Base-by-base conservation (phyloP, 257 asterid genomes). In the Solanum habrochaites region DNA sequence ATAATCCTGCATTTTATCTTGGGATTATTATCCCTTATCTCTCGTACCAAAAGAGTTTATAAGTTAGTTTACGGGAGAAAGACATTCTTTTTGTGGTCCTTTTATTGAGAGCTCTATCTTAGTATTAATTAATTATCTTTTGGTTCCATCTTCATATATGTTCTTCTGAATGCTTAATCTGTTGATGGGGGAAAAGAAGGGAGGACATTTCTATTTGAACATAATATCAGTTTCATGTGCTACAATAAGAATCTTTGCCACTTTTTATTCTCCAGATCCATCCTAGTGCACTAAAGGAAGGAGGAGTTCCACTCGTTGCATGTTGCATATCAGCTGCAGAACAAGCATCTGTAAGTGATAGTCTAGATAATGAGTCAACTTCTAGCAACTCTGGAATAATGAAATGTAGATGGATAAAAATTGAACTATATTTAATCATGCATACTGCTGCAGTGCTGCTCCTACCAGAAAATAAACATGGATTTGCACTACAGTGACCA, bases 281-380 rank as follows among this genome's bases (percentile, higher is more conserved):
- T 93, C 99, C 99, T 73, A 89, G 99, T 90, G 97, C 98, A 77
- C 88, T 91, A 90, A 94, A 95, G 92, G 95, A 94, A 88, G 99
- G 98, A 84, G 99, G 98, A 90, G 82, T 85, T 87, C 98, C 98
- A 39, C 89, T 97, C 89, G 90, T 95, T 67, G 96, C 98, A 83
- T 93, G 98, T 90, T 95, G 99, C 86, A 89, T 94, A 86, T 86
- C 95, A 58, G 99, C 99, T 88, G 98, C 98, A 3, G 94, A 94
- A 92, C 95, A 93, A 90, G 96, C 98, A 83, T 93, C 91, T 86
- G 99, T 95, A 92, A 95, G 99, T 91, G 85, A 77, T 87, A 23
- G 60, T 85, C 60, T 35, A 49, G 84, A 81, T 81, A 49, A 14
- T 83, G 69, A 85, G 72, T 35, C 67, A 35, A 45, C 31, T 64